Evolutionary conservation across 768 basidiomycete genomes (phyloP), one percentile per base, ranked within the genome.

Genomic region (Lactifluus rugatus): DNA sequence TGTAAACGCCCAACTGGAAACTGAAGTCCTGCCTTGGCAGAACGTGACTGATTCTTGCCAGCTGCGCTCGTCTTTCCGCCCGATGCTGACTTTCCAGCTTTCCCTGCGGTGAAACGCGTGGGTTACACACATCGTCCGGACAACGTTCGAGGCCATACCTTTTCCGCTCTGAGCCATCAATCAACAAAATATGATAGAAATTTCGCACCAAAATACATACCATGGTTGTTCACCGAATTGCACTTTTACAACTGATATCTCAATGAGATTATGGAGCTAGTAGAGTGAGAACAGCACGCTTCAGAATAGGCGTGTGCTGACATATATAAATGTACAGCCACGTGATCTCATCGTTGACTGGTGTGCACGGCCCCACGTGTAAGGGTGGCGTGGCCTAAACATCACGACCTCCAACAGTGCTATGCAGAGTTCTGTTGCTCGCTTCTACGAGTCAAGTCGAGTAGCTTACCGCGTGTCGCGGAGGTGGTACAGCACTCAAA

Each of bases 1-100:
- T 92, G 89, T 66, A 93, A 84, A 83, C 92, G 88, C 75, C 91
- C 89, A 68, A 94, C 92, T 42, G 91, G 92, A 73, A 87, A 87
- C 70, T 88, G 86, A 54, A 88, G 83, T 56, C 86, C 86, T 42
- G 86, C 85, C 68, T 80, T 82, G 41, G 83, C 79, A 16, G 86
- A 87, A 60, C 86, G 87, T 3, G 85, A 86, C 61, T 80, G 79
- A 9, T 80, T 75, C 69, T 82, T 87, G 69, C 65, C 60, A 7
- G 76, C 75, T 48, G 68, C 72, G 50, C 78, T 77, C 31, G 71
- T 58, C 39, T 78, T 77, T 58, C 65, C 65, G 54, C 70, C 61
- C 17, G 61, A 68, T 25, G 73, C 62, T 26, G 68, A 69, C 64
- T 81, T 82, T 63, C 82, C 81, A 16, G 64, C 64, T 26, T 66